Percentiles rank a stretch among this genome's conserved stretches.
These are phyloP conservation scores for Beauveria rudraprayagi DNA, from an alignment of 2,329 filamentous ascomycete genomes.

Conservation along the genomic window DNA sequence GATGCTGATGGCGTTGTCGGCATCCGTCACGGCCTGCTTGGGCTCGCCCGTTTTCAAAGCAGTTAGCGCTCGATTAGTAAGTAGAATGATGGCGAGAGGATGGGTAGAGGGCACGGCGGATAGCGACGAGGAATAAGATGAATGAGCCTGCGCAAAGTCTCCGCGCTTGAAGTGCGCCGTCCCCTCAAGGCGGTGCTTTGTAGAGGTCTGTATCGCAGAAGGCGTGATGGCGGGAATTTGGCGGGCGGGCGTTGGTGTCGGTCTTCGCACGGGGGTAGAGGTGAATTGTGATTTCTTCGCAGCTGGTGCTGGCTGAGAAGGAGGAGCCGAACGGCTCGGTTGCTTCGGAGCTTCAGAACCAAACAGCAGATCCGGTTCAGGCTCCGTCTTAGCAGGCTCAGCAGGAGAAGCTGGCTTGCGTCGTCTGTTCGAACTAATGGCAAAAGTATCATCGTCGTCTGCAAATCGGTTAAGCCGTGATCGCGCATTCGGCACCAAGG, in stretches of 20 bases:
- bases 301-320: slow-evolving; percentile 29
- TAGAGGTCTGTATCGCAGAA: slow-evolving; percentile 64
- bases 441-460: slow-evolving; percentile 70
- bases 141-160: slow-evolving; percentile 81
- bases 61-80: slow-evolving; percentile 86
- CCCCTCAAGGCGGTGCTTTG: slow-evolving; percentile 69
- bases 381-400: slow-evolving; percentile 28
- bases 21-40: slow-evolving; percentile 77
- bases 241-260: slow-evolving; percentile 43
- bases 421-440: slow-evolving; percentile 76
- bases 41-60: slow-evolving; percentile 87
- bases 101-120: slow-evolving; percentile 67
- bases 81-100: slow-evolving; percentile 77
- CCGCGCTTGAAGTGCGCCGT: slow-evolving; percentile 89
- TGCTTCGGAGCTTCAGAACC: slow-evolving; percentile 29
- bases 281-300: slow-evolving; percentile 20
- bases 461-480: slow-evolving; percentile 63
- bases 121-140: slow-evolving; percentile 72
- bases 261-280: slow-evolving; percentile 29
- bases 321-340: slow-evolving; percentile 19
- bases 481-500: slow-evolving; percentile 25
- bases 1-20: slow-evolving; percentile 68
- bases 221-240: slow-evolving; percentile 60
- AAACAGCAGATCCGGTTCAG: slow-evolving; percentile 59
- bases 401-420: slow-evolving; percentile 53